phyloP scores from a whole-genome alignment of 768 basidiomycete species.

The Cytidiella melzeri region DNA sequence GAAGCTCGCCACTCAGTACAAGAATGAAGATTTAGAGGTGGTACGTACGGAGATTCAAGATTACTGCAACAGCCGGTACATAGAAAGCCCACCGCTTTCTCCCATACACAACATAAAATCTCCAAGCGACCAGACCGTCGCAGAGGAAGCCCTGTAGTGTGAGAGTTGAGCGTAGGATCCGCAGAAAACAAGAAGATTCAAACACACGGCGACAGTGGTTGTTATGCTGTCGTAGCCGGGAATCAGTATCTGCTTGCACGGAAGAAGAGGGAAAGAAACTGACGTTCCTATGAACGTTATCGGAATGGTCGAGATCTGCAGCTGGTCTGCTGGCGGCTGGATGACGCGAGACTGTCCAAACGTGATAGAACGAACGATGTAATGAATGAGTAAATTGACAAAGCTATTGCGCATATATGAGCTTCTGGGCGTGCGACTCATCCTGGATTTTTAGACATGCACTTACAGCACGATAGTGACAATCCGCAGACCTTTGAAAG shows the following conservation, averaged over 20 bases:
- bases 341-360: conserved; percentile 14
- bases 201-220: conserved; percentile 11
- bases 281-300: not conserved
- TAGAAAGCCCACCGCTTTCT: conserved; percentile 18
- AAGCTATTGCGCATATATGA: conserved; percentile 13
- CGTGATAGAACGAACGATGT: conserved; percentile 16
- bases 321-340: conserved; percentile 7
- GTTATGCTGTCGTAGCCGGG: too few relatives aligned
- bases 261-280: not conserved
- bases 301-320: conserved; percentile 1
- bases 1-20: not conserved
- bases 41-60: conserved; percentile 16
- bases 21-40: not conserved
- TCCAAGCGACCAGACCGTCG: conserved; percentile 21
- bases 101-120: conserved; percentile 19
- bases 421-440: too few relatives aligned
- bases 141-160: conserved; percentile 16
- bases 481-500: conserved; percentile 13
- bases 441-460: too few relatives aligned
- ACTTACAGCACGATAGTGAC: conserved; percentile 18
- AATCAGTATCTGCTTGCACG: too few relatives aligned
- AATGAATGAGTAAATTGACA: conserved; percentile 14
- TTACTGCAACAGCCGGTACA: conserved; percentile 10
- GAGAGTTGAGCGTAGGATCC: not conserved
- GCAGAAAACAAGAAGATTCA: too few relatives aligned